Evolutionary conservation across 192 early-diverging fungal species (phyloP).

Genomic region (Linderina pennispora): DNA sequence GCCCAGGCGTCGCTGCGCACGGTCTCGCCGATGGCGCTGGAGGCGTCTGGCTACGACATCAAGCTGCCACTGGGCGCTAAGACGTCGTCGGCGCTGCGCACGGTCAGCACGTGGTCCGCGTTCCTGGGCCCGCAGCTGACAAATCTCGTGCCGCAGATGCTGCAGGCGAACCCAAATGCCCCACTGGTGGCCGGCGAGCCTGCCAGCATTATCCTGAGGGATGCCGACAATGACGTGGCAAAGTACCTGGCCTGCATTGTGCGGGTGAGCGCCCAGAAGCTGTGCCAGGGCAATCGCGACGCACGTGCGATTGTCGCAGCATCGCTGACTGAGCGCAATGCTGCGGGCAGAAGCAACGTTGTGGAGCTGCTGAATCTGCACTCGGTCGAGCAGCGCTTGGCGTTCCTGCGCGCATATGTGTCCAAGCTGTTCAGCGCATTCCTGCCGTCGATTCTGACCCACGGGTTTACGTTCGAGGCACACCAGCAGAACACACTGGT

Average conservation of each 20-base stretch:
- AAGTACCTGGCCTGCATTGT: constrained; percentile 49
- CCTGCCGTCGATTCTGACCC: constrained; percentile 40
- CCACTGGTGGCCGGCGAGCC: not conserved
- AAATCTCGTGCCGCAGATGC: not conserved
- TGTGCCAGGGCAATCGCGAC: not conserved
- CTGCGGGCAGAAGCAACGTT: constrained; percentile 1
- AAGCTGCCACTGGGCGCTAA: constrained; percentile 50
- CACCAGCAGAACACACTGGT: constrained; percentile 51
- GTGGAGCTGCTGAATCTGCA: constrained; percentile 7
- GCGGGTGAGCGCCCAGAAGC: not conserved
- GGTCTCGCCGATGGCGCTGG: constrained; percentile 10
- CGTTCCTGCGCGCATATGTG: constrained; percentile 37
- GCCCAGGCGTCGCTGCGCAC: constrained; percentile 49
- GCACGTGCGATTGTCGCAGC: constrained; percentile 3
- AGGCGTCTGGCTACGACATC: constrained; percentile 4
- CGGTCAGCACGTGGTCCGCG: constrained; percentile 48
- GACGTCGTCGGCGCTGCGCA: constrained; percentile 49
- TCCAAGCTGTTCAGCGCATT: constrained; percentile 36
- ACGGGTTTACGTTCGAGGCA: constrained; percentile 53
- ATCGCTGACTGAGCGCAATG: constrained; percentile 1
- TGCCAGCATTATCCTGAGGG: constrained; percentile 21
- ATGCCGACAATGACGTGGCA: constrained; percentile 41
- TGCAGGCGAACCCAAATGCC: constrained; percentile 6
- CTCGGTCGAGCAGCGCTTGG: constrained; percentile 10
- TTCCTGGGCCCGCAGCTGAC: constrained; percentile 23